Evolutionary conservation across 768 basidiomycete species (phyloP), one percentile per base, ranked within the genome.

Genomic region (Lactarius sp.): DNA sequence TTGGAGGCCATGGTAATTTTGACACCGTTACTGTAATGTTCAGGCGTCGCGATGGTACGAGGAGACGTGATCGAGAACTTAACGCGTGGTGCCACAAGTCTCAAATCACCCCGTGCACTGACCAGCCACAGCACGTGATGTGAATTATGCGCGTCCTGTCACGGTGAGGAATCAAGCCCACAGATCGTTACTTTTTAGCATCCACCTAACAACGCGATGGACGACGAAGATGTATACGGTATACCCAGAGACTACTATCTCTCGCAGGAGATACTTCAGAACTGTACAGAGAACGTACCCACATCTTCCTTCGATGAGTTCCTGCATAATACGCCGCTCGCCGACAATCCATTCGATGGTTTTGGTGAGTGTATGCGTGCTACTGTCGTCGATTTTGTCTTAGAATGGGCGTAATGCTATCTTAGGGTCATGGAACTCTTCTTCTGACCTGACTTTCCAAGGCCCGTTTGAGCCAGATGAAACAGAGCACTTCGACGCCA

Each of bases 1-100:
- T 67, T 67, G 60, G 66, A 44, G 27, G 66, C 64, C 66, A 67
- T 67, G 37, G 18, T 51, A 27, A 16, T 6, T 18, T n/a, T 52
- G 37, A 47, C 31, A 36, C n/a, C 12, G 41, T 27, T 31, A 12
- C 12, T 31, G 31, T 31, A 18, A 31, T 27, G 44, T 44, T 61
- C 39, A 46, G 52, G 41, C 49, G 49, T 60, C 42, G 52, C 49
- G 59, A 56, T 46, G 56, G 39, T 50, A 10, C 27, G 33, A 61
- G 16, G 54, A 51, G 47, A 62, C 36, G 46, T 55, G 54, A 61
- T 20, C 52, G 14, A 27, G 27, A 27, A 27, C 2, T 14, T 44
- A 49, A 54, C 46, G 50, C 52, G 53, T 37, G 39, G 18, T 34
- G 14, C 18, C 50, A 18, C 39, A 34, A 52, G 9, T 8, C 18